Evolutionary conservation across 192 early-diverging fungal species (phyloP), one percentile per base, ranked within the genome.

Genomic region (Coemansia sp.): DNA sequence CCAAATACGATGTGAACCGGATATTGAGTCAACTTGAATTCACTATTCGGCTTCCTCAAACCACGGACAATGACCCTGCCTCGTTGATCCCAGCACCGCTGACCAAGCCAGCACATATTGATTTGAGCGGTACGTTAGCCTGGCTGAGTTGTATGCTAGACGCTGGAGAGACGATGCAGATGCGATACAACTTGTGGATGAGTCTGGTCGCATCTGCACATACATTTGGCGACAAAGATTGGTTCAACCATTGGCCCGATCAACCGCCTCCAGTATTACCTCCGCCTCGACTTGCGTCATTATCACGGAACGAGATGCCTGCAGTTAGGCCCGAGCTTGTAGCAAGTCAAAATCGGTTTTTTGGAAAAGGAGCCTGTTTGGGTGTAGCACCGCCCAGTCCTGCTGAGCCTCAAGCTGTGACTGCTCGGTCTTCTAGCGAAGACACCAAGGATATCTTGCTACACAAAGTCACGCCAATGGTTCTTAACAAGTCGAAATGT

Each of bases 181-280:
- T 69, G 25, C 69, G 77, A 2, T 74, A 71, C 54, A 38, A 27
- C 1, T 64, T 80, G 43, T 80, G 77, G 77, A 48, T 62, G 14
- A 68, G 58, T 17, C 41, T 74, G 8, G 50, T 80, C 6, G 22
- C 58, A 6, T 80, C 72, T 1, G 65, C 62, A 1, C 72, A 74
- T 25, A 31, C 65, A 9, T 39, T 38, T 3, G 31, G 37, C 26
- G 19, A 25, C 0, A 38, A 14, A 2, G 21, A 35, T 11, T 80
- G 72, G 72, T 68, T 56, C 56, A 17, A 26, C 7, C 17, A 53
- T 54, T 80, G 68, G 77, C 77, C 72, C 3, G 77, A 71, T 17
- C 65, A 59, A 6, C 77, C 71, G 14, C 65, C 68, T 4, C 53
- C 53, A 4, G 3, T 0, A 17, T 26, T 16, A 29, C 53, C 53